These are phyloP conservation scores for Botrytis squamosa DNA, from an alignment of 2,329 filamentous ascomycete genomes.

Conservation along the genomic window DNA sequence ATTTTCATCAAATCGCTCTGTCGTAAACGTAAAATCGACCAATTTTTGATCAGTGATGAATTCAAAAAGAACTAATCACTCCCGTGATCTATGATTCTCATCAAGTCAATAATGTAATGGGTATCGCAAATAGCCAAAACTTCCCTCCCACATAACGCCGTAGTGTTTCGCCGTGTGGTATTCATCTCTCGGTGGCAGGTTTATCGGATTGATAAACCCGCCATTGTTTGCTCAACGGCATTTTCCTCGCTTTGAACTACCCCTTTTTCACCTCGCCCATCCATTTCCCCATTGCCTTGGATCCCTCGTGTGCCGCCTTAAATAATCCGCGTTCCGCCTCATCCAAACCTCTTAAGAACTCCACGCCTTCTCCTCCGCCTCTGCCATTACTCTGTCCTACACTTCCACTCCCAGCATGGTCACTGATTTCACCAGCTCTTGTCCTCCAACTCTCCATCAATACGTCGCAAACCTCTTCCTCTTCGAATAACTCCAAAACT, in stretches of 20 bases:
- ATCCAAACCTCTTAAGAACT: slow-evolving; percentile 85
- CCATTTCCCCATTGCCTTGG: slow-evolving; percentile 69
- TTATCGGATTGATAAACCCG: neutral
- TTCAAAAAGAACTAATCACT: neutral
- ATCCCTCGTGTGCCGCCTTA: slow-evolving; percentile 69
- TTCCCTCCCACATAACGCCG: neutral
- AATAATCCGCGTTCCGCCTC: slow-evolving; percentile 83
- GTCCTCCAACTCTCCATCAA: slow-evolving; percentile 76
- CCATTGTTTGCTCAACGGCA: neutral
- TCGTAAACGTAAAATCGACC: neutral
- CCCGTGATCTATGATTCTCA: neutral
- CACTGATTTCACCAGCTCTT: slow-evolving; percentile 76
- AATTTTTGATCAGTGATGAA: neutral
- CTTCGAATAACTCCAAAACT: slow-evolving; percentile 88
- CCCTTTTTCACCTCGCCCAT: slow-evolving; percentile 47
- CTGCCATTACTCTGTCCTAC: slow-evolving; percentile 69
- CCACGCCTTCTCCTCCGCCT: slow-evolving; percentile 68
- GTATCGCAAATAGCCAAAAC: slow-evolving; percentile 4
- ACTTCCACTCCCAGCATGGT: slow-evolving; percentile 84
- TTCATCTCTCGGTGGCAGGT: neutral
- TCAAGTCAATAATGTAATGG: neutral
- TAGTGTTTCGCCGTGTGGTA: neutral
- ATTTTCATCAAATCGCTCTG: neutral
- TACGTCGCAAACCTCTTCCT: slow-evolving; percentile 75
- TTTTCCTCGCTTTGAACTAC: slow-evolving; percentile 20